These are phyloP conservation scores for Sesbania bispinosa DNA, from an alignment of 306 rosid genomes.

Conservation along the genomic window DNA sequence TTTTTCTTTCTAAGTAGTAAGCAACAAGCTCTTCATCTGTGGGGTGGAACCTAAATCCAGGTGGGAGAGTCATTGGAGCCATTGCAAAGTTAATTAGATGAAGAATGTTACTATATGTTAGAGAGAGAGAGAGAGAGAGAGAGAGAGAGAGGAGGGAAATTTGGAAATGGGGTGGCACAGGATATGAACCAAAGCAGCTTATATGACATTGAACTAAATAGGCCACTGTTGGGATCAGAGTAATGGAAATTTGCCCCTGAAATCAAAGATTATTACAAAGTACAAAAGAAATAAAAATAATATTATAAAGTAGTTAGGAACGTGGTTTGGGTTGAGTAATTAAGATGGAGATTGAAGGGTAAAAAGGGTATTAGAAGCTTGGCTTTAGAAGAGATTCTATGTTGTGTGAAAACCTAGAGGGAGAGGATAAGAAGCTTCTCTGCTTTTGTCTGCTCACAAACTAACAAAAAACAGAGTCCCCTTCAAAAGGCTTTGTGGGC, in stretches of 20 bases:
- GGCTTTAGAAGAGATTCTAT: constrained; percentile 72
- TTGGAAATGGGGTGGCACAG: constrained; percentile 16
- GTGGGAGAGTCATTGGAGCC: constrained; percentile 98
- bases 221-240: constrained; percentile 48
- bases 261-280: constrained; percentile 14
- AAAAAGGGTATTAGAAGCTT: no score
- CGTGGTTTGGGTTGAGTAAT: no score
- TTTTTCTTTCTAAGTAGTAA: constrained; percentile 81
- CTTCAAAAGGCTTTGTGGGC: constrained; percentile 48
- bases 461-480: constrained; percentile 61
- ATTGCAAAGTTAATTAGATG: no score
- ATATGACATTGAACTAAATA: constrained; percentile 60
- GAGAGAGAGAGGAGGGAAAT: constrained; percentile 6
- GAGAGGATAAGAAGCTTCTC: constrained; percentile 89
- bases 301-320: no score
- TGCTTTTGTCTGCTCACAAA: constrained; percentile 98
- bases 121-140: constrained; percentile 23
- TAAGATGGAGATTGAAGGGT: constrained; percentile 6
- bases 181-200: constrained; percentile 40
- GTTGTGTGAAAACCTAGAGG: constrained; percentile 69
- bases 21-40: constrained; percentile 98
- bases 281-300: no score
- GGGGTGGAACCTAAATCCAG: constrained; percentile 97
- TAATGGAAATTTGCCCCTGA: constrained; percentile 24
- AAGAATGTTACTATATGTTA: no score